phyloP scores from a whole-genome alignment of 2,329 filamentous ascomycete species.

The Monilinia vaccinii-corymbosi region DNA sequence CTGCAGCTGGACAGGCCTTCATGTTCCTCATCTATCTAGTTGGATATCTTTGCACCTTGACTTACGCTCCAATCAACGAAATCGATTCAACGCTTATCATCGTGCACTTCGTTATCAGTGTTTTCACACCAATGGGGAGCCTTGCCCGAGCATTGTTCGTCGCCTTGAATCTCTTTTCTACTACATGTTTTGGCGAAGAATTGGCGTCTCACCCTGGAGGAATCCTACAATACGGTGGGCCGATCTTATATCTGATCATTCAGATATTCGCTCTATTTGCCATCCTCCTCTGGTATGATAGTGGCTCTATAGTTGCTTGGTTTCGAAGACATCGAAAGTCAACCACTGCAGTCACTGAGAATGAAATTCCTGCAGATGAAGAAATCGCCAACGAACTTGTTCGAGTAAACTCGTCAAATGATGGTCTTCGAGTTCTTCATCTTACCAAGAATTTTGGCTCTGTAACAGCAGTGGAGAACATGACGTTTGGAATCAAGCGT shows the following conservation, averaged over 20 bases:
- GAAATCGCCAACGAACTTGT: slow-evolving; percentile 57
- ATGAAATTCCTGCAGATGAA: slow-evolving; percentile 21
- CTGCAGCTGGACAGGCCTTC: slow-evolving; percentile 66
- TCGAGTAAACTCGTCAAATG: slow-evolving; percentile 47
- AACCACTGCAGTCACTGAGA: slow-evolving; percentile 7
- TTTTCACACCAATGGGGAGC: slow-evolving; percentile 69
- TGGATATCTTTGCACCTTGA: slow-evolving; percentile 62
- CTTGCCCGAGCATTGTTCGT: slow-evolving; percentile 67
- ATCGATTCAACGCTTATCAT: slow-evolving; percentile 60
- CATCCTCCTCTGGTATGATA: slow-evolving; percentile 71
- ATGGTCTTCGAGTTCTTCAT: slow-evolving; percentile 61
- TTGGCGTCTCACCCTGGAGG: slow-evolving; percentile 60
- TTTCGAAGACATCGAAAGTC: slow-evolving; percentile 32
- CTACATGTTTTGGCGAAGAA: slow-evolving; percentile 58
- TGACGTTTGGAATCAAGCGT: slow-evolving; percentile 71
- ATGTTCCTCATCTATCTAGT: slow-evolving; percentile 65
- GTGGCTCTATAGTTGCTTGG: slow-evolving; percentile 54
- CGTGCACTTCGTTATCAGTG: slow-evolving; percentile 66
- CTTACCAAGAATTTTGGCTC: slow-evolving; percentile 71
- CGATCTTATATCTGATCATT: slow-evolving; percentile 71
- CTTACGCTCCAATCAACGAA: slow-evolving; percentile 60
- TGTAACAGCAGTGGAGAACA: slow-evolving; percentile 76
- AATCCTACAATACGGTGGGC: slow-evolving; percentile 69
- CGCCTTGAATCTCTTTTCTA: slow-evolving; percentile 73
- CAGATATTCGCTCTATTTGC: slow-evolving; percentile 65